Evolutionary conservation across 140 eudicot species (phyloP), one percentile per base, ranked within the genome.

Genomic region (Senecio squalidus): DNA sequence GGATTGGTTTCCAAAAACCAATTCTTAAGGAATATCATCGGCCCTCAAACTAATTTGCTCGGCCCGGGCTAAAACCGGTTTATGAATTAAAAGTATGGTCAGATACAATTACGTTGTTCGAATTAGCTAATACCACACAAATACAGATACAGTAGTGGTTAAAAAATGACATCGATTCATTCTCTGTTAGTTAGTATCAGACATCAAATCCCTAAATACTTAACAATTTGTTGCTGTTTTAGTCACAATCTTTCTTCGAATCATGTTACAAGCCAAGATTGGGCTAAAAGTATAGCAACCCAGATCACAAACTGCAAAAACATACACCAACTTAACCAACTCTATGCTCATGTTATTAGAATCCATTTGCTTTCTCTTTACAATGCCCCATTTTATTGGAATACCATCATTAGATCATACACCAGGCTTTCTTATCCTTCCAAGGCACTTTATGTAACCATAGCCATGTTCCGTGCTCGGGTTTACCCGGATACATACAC

Each of bases 401-500:
- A 90, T 69, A 80, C 71, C 67, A 51, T 90, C 24, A 74, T 77
- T 4, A 76, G 91, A 78, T 71, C 81, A 9, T 86, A 78, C 73
- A 66, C 71, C 38, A 70, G 77, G 14, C 59, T 86, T 4, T 34
- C 18, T 16, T 72, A 80, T 5, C 88, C 94, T 28, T n/a, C 55
- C n/a, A 70, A 73, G 44, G 87, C 95, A 1, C 47, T 76, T 5
- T 67, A 51, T 48, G 71, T 83, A 28, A 80, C 47, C 72, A 20
- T 76, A 4, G 54, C 60, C 43, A 86, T 86, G 95, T 33, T 72
- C 0, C 73, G 80, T 13, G 83, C 83, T 4, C 88, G 85, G 6
- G 77, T 90, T 33, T 6, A 28, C 7, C 94, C 94, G 0, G 97
- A 89, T 50, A 51, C 61, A 3, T 85, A 77, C 60, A 85, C 97